These are phyloP conservation scores for Lachnellula hyalina DNA, from an alignment of 2,329 filamentous ascomycete species.

Conservation along the genomic window DNA sequence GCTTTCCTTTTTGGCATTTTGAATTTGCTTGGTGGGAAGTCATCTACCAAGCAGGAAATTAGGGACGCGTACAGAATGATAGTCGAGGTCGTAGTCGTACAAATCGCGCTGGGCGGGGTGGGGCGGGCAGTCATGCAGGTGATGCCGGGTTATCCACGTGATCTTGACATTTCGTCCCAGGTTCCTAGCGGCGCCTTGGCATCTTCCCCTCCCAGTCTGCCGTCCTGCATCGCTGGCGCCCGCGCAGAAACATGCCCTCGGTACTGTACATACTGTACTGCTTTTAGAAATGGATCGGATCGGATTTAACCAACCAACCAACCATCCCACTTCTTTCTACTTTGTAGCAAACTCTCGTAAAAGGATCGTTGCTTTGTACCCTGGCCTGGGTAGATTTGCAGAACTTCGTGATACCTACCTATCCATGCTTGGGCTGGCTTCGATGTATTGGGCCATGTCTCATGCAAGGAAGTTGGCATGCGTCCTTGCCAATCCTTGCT, in stretches of 20 bases:
- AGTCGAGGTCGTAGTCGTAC: background rate
- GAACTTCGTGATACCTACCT: constrained; percentile 11
- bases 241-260: no score
- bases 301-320: no score
- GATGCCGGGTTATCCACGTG: background rate
- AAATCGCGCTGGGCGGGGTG: background rate
- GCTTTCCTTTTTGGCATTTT: constrained; percentile 28
- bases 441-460: constrained; percentile 18
- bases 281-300: no score
- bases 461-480: constrained; percentile 20
- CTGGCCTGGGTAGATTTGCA: constrained; percentile 2
- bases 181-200: background rate
- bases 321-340: background rate
- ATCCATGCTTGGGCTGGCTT: constrained; percentile 6
- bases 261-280: no score
- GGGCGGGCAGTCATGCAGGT: background rate
- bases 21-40: background rate
- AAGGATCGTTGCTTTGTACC: background rate
- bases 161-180: background rate
- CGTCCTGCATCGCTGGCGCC: background rate
- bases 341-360: background rate
- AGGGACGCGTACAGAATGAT: background rate
- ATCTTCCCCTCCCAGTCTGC: background rate
- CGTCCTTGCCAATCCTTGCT: constrained; percentile 16
- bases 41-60: background rate